A percentile compares a stretch with the other conserved stretches of the same genome.
Evolutionary conservation across 139 green algal genomes (phyloP).

Genomic region (Chlorella sp.): DNA sequence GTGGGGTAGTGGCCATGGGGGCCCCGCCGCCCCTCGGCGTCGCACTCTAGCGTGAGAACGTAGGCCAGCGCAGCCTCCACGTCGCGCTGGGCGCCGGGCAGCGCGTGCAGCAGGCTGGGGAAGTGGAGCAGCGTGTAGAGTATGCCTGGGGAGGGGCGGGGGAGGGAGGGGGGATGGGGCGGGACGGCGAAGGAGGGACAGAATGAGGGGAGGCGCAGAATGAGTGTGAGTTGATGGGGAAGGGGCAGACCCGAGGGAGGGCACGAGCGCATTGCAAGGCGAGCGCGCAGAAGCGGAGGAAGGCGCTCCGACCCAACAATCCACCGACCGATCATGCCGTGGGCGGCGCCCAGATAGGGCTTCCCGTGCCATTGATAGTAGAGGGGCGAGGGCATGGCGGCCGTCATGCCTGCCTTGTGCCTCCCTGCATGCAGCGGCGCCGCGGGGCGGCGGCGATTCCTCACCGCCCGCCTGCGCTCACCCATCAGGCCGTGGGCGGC

Average conservation of each 20-base stretch:
- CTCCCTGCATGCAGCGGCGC: conserved; percentile 2
- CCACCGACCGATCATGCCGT: conserved; percentile 32
- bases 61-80: conserved; percentile 29
- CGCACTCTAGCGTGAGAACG: conserved; percentile 25
- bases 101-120: background rate
- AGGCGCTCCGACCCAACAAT: background rate
- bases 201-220: too few species aligned
- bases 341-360: conserved; percentile 43
- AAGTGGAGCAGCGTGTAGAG: conserved; percentile 40
- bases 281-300: too few species aligned
- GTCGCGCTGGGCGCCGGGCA: background rate
- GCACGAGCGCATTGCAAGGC: background rate
- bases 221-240: background rate
- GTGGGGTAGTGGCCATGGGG: conserved; percentile 31
- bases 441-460: too few species aligned
- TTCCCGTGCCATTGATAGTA: conserved; percentile 28
- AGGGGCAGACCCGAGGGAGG: background rate
- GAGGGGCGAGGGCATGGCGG: conserved; percentile 21
- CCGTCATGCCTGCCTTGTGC: background rate
- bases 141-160: conserved; percentile 21
- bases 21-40: conserved; percentile 12
- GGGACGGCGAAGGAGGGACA: background rate
- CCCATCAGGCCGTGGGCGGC: conserved; percentile 20
- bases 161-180: background rate
- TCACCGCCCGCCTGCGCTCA: too few species aligned